Evolutionary conservation across 495 filamentous ascomycete species (phyloP).

Genomic region (Hypoxylon fragiforme): DNA sequence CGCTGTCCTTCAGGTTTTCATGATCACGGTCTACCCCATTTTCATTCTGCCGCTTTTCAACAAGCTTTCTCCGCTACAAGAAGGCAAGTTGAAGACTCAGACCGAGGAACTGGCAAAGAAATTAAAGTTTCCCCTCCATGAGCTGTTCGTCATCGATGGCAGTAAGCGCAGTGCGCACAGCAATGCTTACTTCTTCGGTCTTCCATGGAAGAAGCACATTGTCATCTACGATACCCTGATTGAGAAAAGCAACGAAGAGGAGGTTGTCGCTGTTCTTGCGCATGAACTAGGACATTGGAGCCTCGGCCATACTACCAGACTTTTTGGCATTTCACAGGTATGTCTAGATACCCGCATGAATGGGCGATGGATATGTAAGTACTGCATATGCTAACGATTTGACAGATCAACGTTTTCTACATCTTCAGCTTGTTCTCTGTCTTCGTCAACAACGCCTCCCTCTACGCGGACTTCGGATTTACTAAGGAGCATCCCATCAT

Average conservation of each 20-base stretch:
- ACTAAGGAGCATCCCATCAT: constrained; percentile 83
- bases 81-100: constrained; percentile 81
- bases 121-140: constrained; percentile 85
- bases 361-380: no score
- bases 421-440: constrained; percentile 95
- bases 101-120: constrained; percentile 84
- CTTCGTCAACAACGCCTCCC: constrained; percentile 91
- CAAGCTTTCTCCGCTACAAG: constrained; percentile 90
- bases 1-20: constrained; percentile 83
- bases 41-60: constrained; percentile 95
- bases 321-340: constrained; percentile 89
- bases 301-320: constrained; percentile 87
- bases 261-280: constrained; percentile 91
- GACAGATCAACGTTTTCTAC: constrained; percentile 80
- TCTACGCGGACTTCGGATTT: constrained; percentile 93
- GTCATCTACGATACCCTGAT: constrained; percentile 98
- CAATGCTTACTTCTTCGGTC: constrained; percentile 97
- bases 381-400: constrained; percentile 40
- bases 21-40: constrained; percentile 95
- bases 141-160: constrained; percentile 94
- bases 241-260: constrained; percentile 86
- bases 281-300: constrained; percentile 98
- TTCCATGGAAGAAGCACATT: constrained; percentile 99
- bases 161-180: constrained; percentile 96
- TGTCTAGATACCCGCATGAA: constrained; percentile 16